These are phyloP conservation scores for Fusarium domesticum DNA, from an alignment of 2,329 filamentous ascomycete species.

Conservation along the genomic window DNA sequence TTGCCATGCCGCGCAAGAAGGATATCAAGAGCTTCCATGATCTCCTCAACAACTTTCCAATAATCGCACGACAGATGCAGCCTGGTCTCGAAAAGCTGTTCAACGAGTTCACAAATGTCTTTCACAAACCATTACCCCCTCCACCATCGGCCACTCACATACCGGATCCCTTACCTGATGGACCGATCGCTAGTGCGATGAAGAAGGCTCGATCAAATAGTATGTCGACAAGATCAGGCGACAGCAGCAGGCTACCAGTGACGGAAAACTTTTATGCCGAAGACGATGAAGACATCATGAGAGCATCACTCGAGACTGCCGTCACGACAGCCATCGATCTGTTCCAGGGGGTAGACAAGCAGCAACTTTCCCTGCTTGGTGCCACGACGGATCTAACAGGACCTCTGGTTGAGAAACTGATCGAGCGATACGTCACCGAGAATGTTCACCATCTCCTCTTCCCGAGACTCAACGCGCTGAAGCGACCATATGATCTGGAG, in stretches of 20 bases:
- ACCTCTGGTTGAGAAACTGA: conserved; percentile 85
- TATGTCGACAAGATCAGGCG: conserved; percentile 35
- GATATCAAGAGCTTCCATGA: conserved; percentile 90
- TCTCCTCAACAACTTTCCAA: conserved; percentile 84
- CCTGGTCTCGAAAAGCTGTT: conserved; percentile 85
- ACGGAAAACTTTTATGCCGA: conserved; percentile 71
- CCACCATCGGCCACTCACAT: conserved; percentile 62
- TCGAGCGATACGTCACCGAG: conserved; percentile 91
- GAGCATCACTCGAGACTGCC: conserved; percentile 83
- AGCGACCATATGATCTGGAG: conserved; percentile 78
- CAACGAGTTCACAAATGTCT: conserved; percentile 79
- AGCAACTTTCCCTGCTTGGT: conserved; percentile 86
- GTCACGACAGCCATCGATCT: conserved; percentile 92
- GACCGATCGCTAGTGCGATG: conserved; percentile 53
- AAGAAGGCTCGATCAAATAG: conserved; percentile 55
- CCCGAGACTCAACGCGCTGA: conserved; percentile 73
- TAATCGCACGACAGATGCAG: conserved; percentile 96
- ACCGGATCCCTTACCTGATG: conserved; percentile 56
- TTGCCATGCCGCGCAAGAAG: conserved; percentile 63
- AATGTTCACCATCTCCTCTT: conserved; percentile 91
- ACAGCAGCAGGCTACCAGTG: conserved; percentile 42
- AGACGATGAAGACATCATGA: conserved; percentile 89
- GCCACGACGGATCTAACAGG: conserved; percentile 93
- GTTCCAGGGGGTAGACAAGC: conserved; percentile 93
- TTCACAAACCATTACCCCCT: conserved; percentile 80